Evolutionary conservation across 2,329 filamentous ascomycete species (phyloP).

Genomic region (Onygenales sp.): DNA sequence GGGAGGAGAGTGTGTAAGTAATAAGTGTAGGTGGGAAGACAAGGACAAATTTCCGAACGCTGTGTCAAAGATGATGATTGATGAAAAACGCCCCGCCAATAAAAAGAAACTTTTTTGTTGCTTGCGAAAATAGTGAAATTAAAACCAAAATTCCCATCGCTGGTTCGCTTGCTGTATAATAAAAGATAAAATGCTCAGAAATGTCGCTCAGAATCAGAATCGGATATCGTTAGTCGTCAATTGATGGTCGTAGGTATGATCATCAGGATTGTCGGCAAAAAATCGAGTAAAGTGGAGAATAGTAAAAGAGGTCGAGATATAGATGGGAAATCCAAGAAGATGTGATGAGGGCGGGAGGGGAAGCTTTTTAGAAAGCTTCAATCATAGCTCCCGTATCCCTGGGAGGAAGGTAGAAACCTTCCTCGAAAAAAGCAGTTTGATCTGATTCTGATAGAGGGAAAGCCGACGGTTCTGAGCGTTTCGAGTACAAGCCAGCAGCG

Average conservation of each 20-base stretch:
- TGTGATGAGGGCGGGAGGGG: not conserved
- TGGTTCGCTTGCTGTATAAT: not conserved
- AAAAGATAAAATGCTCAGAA: not conserved
- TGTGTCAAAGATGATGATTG: too few relatives aligned
- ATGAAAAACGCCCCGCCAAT: too few relatives aligned
- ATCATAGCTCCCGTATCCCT: slow-evolving; percentile 37
- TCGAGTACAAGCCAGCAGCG: slow-evolving; percentile 31
- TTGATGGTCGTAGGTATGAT: too few relatives aligned
- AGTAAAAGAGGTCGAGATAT: not conserved
- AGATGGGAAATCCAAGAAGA: not conserved
- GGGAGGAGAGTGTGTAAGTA: not conserved
- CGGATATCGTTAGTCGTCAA: not conserved
- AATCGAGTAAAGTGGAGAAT: not conserved
- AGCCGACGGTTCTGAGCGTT: slow-evolving; percentile 10
- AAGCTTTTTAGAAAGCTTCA: slow-evolving; percentile 35
- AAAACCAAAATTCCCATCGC: not conserved
- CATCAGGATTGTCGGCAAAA: not conserved
- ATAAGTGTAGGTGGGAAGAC: too few relatives aligned
- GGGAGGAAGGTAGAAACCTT: slow-evolving; percentile 39
- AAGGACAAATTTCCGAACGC: too few relatives aligned
- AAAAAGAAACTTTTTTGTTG: too few relatives aligned
- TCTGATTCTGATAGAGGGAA: slow-evolving; percentile 22
- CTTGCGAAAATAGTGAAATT: not conserved
- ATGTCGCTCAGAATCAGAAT: not conserved
- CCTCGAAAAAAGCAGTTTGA: slow-evolving; percentile 35